phyloP scores from a whole-genome alignment of 2,329 filamentous ascomycete species.

The Hypoxylon rubiginosum region DNA sequence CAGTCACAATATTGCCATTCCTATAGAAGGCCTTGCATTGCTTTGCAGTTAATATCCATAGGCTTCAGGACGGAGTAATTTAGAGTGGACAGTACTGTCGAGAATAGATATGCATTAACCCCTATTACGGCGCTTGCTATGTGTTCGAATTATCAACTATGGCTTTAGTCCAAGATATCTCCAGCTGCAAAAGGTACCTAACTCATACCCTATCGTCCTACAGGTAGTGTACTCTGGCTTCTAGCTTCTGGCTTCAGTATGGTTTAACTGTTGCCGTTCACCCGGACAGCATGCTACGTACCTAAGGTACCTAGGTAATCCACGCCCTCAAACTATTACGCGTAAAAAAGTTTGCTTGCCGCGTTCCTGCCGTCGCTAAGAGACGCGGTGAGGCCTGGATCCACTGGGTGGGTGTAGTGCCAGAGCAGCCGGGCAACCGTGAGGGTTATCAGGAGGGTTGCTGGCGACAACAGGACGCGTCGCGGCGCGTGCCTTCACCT shows the following conservation, averaged over 20 bases:
- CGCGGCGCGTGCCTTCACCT: not conserved
- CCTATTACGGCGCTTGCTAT: not conserved
- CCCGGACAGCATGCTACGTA: not conserved
- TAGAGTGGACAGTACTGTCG: conserved; percentile 6
- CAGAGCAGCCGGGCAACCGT: not conserved
- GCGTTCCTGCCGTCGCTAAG: not conserved
- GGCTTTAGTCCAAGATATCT: not conserved
- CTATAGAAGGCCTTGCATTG: conserved; percentile 2
- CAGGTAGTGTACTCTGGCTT: not conserved
- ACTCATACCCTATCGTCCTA: not conserved
- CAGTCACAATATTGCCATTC: conserved; percentile 8
- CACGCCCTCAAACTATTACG: not conserved
- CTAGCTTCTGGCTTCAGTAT: not conserved
- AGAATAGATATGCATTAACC: conserved; percentile 11
- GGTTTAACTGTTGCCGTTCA: not conserved
- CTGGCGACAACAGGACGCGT: not conserved
- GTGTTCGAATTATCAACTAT: not conserved
- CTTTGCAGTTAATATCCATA: conserved; percentile 26
- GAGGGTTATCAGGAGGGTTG: not conserved
- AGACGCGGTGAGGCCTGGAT: not conserved
- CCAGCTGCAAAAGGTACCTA: not conserved
- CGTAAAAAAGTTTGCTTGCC: not conserved
- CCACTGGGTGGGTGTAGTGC: not conserved
- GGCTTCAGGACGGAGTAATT: conserved; percentile 1
- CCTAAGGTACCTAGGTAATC: not conserved